Base-by-base conservation (phyloP, 2,329 filamentous ascomycete species). In the Pezizomycotina sp. region DNA sequence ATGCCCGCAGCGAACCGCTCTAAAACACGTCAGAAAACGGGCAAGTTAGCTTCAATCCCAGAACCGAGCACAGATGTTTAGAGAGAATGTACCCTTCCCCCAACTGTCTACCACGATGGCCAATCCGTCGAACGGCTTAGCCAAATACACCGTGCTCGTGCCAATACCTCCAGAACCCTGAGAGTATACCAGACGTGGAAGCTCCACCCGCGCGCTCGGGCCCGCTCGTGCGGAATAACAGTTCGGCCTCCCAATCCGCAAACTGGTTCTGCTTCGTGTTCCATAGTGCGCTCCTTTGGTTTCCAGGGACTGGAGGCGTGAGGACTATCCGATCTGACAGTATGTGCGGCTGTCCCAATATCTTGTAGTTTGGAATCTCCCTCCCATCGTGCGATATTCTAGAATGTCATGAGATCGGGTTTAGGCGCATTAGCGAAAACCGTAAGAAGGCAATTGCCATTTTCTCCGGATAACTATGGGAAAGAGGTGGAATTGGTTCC, bases 311-410 rank as follows among this genome's bases (percentile, higher is more conserved):
- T 9, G 83, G 75, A 7, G 89, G 86, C 1, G 89, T 98, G 38
- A 98, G 69, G 55, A 98, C 78, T 42, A 95, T 55, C 56, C 84
- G 82, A 64, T 95, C 86, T 48, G 83, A 92, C 42, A 93, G 70
- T 42, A 77, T 57, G 52, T 77, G 68, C 18, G 70, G 69, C 27
- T 61, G 62, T 54, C 70, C 70, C 36, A 64, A 59, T 43, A 71
- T 56, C 39, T 58, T 55, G 53, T 69, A 75, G 54, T 66, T 59
- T 43, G 69, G 67, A 31, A 75, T 60, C 16, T 59, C 57, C 33
- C 65, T 59, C 34, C 63, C 60, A 49, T 71, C 65, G 26, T 69
- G 66, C 32, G 77, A 77, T 60, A 89, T 70, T 50, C 74, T 76
- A 47, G 20, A 31, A 39, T 44, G 41, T 25, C 27, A 20, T 16